Conservation (phyloP, 2,329 filamentous ascomycete genomes). For the Aspergillus fumigatiaffinis region DNA sequence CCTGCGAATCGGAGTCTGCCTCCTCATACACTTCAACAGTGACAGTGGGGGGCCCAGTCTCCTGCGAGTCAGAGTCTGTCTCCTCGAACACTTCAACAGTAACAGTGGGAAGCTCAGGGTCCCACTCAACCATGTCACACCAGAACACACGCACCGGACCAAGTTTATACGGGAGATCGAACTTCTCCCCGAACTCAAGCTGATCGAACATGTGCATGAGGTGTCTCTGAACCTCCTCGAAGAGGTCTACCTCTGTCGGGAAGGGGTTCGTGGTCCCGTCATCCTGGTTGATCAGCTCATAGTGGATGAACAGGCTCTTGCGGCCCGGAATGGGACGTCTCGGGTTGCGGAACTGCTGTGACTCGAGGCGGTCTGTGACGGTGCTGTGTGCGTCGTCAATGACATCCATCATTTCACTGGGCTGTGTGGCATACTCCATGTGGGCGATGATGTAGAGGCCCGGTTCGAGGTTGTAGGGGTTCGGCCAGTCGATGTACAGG, state of each 20-base stretch:
- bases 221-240: background rate
- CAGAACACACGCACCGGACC: background rate
- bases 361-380: background rate
- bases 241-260: background rate
- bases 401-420: background rate
- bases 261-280: background rate
- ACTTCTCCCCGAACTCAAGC: background rate
- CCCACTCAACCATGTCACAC: background rate
- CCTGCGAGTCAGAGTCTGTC: background rate
- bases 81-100: background rate
- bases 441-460: background rate
- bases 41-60: background rate
- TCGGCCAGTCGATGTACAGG: background rate
- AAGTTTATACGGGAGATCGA: background rate
- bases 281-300: background rate
- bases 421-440: background rate
- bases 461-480: background rate
- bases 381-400: background rate
- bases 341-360: background rate
- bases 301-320: background rate
- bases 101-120: background rate
- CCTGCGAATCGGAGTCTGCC: too few relatives aligned
- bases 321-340: background rate
- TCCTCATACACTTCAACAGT: too few relatives aligned
- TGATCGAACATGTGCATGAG: background rate